Evolutionary conservation across 2,329 filamentous ascomycete genomes (phyloP), one percentile per base, ranked within the genome.

Genomic region (Sclerotinia trifoliorum): DNA sequence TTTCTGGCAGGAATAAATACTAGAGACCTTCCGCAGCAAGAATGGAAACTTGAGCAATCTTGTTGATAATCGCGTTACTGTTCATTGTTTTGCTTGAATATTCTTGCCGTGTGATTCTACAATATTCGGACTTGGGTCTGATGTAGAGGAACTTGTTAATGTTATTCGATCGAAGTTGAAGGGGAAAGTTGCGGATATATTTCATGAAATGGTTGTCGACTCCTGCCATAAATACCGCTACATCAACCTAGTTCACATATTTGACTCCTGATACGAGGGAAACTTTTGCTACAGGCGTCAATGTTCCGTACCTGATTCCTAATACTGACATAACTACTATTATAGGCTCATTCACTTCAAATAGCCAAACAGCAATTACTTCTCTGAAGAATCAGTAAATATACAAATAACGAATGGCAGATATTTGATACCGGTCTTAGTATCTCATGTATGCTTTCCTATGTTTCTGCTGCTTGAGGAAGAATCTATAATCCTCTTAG

Each of bases 71-170:
- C 13, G 55, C 35, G 10, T 44, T 65, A 5, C 17, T 65, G 5
- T n/a, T 65, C n/a, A 55, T 55, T 6, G n/a, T 24, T n/a, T 2
- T 65, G 35, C 35, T 65, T 6, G 49, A 65, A 29, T 65, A 55
- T 44, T 42, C 49, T 19, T 65, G 35, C 13, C 35, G 44, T 65
- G 17, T 65, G 17, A 65, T 65, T 21, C 49, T 48, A 65, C 32
- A 65, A 19, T 48, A 65, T 21, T 42, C 11, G 62, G 62, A 21
- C 44, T 65, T 44, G 49, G 49, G 2, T 48, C 44, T 35, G 15
- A 11, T 17, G 26, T 19, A 4, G 26, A 48, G 3, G 26, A 32
- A 21, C 5, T 61, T n/a, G 44, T n/a, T 19, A 48, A 61, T 2
- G n/a, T 48, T n/a, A 61, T 42, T 24, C 19, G 26, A 15, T 32